phyloP scores from a whole-genome alignment of 257 asterid species.

The Asclepias syriaca region DNA sequence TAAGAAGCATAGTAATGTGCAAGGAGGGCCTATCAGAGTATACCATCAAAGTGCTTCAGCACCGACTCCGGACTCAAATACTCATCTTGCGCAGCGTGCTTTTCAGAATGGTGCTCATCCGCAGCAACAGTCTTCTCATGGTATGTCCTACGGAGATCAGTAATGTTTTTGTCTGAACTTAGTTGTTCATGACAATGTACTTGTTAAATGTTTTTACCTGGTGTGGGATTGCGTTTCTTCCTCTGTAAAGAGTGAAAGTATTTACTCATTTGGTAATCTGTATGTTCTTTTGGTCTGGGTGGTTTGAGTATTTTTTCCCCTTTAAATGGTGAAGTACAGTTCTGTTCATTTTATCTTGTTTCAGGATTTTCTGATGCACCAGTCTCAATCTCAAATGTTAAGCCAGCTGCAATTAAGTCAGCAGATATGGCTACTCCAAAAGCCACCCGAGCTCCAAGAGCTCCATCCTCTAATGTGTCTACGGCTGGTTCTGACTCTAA shows the following conservation, averaged over 20 bases:
- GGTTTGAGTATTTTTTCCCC: background rate
- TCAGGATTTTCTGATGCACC: constrained; percentile 41
- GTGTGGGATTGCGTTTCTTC: background rate
- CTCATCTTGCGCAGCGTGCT: constrained; percentile 27
- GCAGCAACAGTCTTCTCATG: constrained; percentile 33
- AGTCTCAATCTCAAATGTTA: constrained; percentile 26
- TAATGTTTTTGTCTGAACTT: background rate
- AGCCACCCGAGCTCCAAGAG: constrained; percentile 41
- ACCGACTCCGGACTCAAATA: constrained; percentile 33
- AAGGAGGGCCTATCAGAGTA: constrained; percentile 46
- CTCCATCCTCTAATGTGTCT: constrained; percentile 42
- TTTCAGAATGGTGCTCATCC: constrained; percentile 55
- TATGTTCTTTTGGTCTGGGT: background rate
- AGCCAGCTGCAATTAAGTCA: constrained; percentile 27
- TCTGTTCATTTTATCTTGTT: constrained; percentile 7
- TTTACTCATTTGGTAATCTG: background rate
- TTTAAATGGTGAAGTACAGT: background rate
- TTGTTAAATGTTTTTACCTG: background rate
- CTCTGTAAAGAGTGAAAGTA: background rate
- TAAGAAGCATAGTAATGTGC: constrained; percentile 53
- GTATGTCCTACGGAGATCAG: constrained; percentile 17
- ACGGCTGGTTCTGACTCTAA: constrained; percentile 38
- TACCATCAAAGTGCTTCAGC: constrained; percentile 26
- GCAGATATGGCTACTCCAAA: constrained; percentile 40
- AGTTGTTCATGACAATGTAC: background rate